Conservation (phyloP, 768 basidiomycete genomes). For the Chalciporus pseudorubinellus region DNA sequence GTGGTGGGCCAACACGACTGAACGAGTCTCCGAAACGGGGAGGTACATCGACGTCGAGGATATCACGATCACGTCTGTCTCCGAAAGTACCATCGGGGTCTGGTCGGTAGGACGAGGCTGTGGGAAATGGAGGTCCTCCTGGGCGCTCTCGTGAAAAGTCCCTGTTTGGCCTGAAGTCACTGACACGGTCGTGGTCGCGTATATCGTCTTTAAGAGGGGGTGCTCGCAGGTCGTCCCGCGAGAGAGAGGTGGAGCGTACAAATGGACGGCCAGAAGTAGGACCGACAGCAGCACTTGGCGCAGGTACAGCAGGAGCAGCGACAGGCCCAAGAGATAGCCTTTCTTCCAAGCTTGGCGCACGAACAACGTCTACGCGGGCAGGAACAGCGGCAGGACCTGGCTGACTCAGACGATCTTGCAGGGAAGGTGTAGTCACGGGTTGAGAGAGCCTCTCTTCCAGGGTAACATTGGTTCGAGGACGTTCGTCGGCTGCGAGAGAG, state of each 20-base stretch:
- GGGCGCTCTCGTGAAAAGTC: slow-evolving; percentile 38
- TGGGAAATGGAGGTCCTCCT: slow-evolving; percentile 8
- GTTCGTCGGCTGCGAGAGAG: slow-evolving; percentile 25
- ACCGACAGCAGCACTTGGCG: slow-evolving; percentile 2
- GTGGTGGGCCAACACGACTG: slow-evolving; percentile 12
- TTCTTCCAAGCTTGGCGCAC: slow-evolving; percentile 41
- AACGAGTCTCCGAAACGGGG: slow-evolving; percentile 37
- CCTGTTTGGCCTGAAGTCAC: slow-evolving; percentile 28
- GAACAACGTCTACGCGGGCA: slow-evolving; percentile 21
- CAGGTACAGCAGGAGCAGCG: slow-evolving; percentile 18
- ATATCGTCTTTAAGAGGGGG: slow-evolving; percentile 29
- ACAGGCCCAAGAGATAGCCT: slow-evolving; percentile 37
- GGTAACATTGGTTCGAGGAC: slow-evolving; percentile 25
- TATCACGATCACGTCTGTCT: slow-evolving; percentile 40
- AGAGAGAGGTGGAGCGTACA: slow-evolving; percentile 23
- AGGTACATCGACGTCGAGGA: slow-evolving; percentile 35
- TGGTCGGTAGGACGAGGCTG: slow-evolving; percentile 36
- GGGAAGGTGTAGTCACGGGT: slow-evolving; percentile 29
- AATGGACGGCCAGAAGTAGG: slow-evolving; percentile 20
- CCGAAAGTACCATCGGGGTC: slow-evolving; percentile 35
- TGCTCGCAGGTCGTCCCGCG: slow-evolving; percentile 35
- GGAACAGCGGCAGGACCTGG: slow-evolving; percentile 16
- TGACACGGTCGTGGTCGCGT: slow-evolving; percentile 27
- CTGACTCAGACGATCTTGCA: slow-evolving; percentile 41
- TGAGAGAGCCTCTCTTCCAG: slow-evolving; percentile 43